Percentiles rank a stretch among this genome's conserved stretches.
phyloP scores from a whole-genome alignment of 139 green algal species.

The Chlorella ohadii region DNA sequence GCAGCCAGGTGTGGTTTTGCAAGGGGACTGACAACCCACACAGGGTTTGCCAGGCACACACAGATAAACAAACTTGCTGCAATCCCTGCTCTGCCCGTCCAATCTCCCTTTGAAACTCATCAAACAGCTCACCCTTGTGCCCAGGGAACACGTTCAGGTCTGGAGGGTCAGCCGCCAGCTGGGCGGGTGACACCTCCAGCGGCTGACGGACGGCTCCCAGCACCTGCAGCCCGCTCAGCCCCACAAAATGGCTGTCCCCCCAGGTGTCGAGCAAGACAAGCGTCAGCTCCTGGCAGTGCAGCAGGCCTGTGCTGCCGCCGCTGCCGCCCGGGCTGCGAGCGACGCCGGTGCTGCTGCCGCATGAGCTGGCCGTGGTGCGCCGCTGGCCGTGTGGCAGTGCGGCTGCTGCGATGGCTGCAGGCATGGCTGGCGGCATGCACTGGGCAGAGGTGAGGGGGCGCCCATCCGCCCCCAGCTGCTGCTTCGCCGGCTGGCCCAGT shows the following conservation, averaged over 20 bases:
- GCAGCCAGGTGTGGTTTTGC: no score
- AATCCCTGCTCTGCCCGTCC: no score
- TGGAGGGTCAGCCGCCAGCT: slow-evolving; percentile 31
- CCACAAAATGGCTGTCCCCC: slow-evolving; percentile 56
- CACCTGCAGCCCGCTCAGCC: slow-evolving; percentile 48
- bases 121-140: slow-evolving; percentile 31
- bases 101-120: no score
- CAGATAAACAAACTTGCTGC: no score
- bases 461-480: not conserved
- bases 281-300: slow-evolving; percentile 31
- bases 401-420: not conserved
- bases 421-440: not conserved
- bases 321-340: not conserved
- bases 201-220: slow-evolving; percentile 28
- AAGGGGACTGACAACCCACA: no score
- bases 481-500: not conserved
- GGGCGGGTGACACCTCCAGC: not conserved
- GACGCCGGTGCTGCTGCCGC: not conserved
- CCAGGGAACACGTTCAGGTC: slow-evolving; percentile 53
- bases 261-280: slow-evolving; percentile 51
- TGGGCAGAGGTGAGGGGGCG: slow-evolving; percentile 12
- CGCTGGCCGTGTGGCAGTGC: not conserved
- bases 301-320: not conserved
- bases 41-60: no score
- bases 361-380: not conserved